A percentile compares a stretch with the other conserved stretches of the same genome.
Conservation (phyloP, 495 filamentous ascomycete species). For the Talaromyces ruber region DNA sequence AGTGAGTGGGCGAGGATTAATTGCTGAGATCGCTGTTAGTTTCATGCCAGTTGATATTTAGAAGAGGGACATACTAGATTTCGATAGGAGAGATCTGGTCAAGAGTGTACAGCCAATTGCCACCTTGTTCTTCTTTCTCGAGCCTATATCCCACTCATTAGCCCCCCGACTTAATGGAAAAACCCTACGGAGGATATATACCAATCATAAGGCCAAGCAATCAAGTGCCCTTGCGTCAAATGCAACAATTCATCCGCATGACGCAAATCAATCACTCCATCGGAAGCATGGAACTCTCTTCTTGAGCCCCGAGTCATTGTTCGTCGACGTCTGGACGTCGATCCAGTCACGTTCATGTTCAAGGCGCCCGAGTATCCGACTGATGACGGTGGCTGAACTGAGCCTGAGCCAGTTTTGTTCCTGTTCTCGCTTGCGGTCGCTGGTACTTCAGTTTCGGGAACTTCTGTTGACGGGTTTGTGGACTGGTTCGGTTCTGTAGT, state of each 20-base stretch:
- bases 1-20: background rate
- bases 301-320: constrained; percentile 69
- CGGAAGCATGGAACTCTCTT: constrained; percentile 58
- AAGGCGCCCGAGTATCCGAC: constrained; percentile 42
- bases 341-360: constrained; percentile 34
- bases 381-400: constrained; percentile 16
- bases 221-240: constrained; percentile 79
- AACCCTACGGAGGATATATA: constrained; percentile 15
- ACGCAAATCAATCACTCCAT: constrained; percentile 61
- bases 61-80: constrained; percentile 70
- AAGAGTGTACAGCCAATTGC: constrained; percentile 95
- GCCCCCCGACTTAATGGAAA: background rate
- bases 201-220: constrained; percentile 94
- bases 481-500: constrained; percentile 5
- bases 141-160: constrained; percentile 39
- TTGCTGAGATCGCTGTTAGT: background rate
- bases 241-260: constrained; percentile 76
- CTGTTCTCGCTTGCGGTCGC: background rate
- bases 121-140: constrained; percentile 76
- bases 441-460: background rate
- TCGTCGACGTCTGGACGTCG: constrained; percentile 49
- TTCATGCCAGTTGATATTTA: no score
- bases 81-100: constrained; percentile 93
- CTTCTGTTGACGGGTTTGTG: background rate
- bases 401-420: constrained; percentile 21